phyloP scores from a whole-genome alignment of 805 yeast genomes.

The Yarrowia keelungensis region DNA sequence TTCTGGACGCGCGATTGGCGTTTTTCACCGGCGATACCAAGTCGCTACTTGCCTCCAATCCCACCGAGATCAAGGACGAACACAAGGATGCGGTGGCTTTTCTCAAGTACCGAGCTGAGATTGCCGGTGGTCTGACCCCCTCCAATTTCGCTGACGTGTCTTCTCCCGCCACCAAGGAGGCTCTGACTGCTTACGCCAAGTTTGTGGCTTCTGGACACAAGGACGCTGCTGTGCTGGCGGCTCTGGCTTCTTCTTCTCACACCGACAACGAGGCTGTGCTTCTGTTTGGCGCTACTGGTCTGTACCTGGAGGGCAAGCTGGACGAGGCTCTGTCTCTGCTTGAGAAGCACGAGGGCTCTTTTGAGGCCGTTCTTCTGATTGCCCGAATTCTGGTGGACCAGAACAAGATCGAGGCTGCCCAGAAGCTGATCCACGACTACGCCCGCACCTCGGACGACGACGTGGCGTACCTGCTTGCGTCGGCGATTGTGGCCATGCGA shows the following conservation, averaged over 20 bases:
- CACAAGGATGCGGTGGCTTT: slow-evolving; percentile 47
- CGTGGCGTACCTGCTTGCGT: slow-evolving; percentile 26
- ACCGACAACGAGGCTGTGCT: slow-evolving; percentile 49
- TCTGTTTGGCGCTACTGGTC: slow-evolving; percentile 54
- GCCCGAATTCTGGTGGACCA: slow-evolving; percentile 53
- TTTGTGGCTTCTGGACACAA: slow-evolving; percentile 44
- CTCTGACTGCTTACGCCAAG: slow-evolving; percentile 46
- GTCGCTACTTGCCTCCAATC: slow-evolving; percentile 48
- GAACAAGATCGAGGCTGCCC: slow-evolving; percentile 56
- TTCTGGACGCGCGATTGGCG: slow-evolving; percentile 43
- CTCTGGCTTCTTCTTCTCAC: slow-evolving; percentile 31
- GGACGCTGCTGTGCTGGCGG: slow-evolving; percentile 41
- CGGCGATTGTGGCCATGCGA: slow-evolving; percentile 30
- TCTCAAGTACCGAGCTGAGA: slow-evolving; percentile 51
- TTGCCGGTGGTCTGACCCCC: slow-evolving; percentile 49
- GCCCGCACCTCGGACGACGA: slow-evolving; percentile 36
- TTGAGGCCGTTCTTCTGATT: slow-evolving; percentile 51
- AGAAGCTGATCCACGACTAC: slow-evolving; percentile 52
- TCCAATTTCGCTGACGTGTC: slow-evolving; percentile 44
- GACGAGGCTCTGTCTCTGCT: slow-evolving; percentile 56
- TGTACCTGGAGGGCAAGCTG: slow-evolving; percentile 52
- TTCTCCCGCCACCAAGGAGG: slow-evolving; percentile 40
- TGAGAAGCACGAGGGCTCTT: slow-evolving; percentile 52
- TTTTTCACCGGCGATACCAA: slow-evolving; percentile 53
- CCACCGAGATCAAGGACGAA: slow-evolving; percentile 40